Evolutionary conservation across 805 yeast genomes (phyloP).

Genomic region (Candida maris): DNA sequence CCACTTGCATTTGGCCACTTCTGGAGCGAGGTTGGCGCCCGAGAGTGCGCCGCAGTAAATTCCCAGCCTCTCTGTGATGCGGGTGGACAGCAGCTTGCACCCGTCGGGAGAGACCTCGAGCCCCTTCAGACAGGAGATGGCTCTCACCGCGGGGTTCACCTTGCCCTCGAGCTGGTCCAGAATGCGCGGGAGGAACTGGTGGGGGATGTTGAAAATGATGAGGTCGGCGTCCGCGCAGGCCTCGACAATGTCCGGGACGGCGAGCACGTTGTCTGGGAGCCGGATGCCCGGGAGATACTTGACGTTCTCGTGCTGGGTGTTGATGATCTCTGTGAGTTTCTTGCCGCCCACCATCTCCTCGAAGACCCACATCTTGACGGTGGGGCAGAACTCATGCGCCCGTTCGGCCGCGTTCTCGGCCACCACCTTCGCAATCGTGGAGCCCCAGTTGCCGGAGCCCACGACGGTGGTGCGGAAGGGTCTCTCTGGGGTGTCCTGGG

Average conservation of each 20-base stretch:
- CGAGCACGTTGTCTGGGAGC: constrained; percentile 82
- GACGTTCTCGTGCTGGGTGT: constrained; percentile 88
- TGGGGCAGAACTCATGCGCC: constrained; percentile 64
- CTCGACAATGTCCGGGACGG: constrained; percentile 77
- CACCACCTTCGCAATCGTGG: constrained; percentile 92
- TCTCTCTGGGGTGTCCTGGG: constrained; percentile 20
- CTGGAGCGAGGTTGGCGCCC: constrained; percentile 97
- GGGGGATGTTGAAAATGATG: constrained; percentile 92
- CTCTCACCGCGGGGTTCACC: constrained; percentile 68
- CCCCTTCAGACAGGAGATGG: constrained; percentile 95
- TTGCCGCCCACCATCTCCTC: constrained; percentile 78
- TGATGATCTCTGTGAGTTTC: constrained; percentile 86
- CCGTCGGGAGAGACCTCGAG: constrained; percentile 84
- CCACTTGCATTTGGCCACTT: constrained; percentile 93
- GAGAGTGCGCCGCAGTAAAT: constrained; percentile 94
- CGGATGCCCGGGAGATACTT: constrained; percentile 87
- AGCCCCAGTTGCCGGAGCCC: constrained; percentile 99
- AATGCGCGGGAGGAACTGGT: constrained; percentile 84
- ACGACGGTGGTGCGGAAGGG: constrained; percentile 65
- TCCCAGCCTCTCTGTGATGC: constrained; percentile 75
- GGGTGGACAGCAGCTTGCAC: constrained; percentile 76
- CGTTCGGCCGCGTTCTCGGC: constrained; percentile 80
- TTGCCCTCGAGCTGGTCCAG: constrained; percentile 74
- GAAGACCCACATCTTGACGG: constrained; percentile 95
- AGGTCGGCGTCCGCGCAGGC: constrained; percentile 82